A percentile compares a stretch with the other conserved stretches of the same genome.
These are phyloP conservation scores for Melaleuca quinquenervia DNA, from an alignment of 345 rosid genomes.

Conservation along the genomic window DNA sequence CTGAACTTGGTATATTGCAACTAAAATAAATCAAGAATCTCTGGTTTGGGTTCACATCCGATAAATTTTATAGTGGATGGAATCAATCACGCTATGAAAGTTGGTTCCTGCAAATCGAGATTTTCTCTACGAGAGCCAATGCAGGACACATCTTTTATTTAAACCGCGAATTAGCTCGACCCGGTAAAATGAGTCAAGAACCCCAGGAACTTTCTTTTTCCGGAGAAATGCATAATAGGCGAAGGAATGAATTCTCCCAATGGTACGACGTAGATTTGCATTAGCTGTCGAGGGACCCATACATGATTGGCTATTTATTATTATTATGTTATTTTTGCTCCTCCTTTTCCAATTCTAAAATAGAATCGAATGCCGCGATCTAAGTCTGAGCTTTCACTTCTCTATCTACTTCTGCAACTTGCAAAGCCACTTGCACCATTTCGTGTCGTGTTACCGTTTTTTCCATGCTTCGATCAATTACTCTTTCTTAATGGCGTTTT, in stretches of 20 bases:
- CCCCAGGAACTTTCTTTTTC: not conserved
- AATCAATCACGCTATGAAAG: not conserved
- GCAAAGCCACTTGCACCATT: not conserved
- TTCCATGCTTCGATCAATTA: not conserved
- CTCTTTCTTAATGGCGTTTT: not conserved
- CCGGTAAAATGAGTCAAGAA: not conserved
- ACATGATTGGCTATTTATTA: not conserved
- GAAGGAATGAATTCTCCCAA: not conserved
- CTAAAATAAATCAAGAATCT: not conserved
- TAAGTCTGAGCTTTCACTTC: not conserved
- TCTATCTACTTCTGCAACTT: not conserved
- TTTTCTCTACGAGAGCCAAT: not conserved
- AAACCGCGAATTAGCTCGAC: not conserved
- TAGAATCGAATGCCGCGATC: not conserved
- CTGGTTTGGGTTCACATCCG: not conserved
- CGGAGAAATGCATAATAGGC: not conserved
- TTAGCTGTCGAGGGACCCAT: not conserved
- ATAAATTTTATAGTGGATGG: not conserved
- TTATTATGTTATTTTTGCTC: not conserved
- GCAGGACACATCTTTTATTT: not conserved
- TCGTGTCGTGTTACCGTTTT: not conserved
- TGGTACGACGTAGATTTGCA: not conserved
- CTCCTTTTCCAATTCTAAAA: not conserved
- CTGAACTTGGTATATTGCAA: not conserved
- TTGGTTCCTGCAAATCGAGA: not conserved